These are phyloP conservation scores for Tulasnella sp. DNA, from an alignment of 768 basidiomycete species.

Conservation along the genomic window DNA sequence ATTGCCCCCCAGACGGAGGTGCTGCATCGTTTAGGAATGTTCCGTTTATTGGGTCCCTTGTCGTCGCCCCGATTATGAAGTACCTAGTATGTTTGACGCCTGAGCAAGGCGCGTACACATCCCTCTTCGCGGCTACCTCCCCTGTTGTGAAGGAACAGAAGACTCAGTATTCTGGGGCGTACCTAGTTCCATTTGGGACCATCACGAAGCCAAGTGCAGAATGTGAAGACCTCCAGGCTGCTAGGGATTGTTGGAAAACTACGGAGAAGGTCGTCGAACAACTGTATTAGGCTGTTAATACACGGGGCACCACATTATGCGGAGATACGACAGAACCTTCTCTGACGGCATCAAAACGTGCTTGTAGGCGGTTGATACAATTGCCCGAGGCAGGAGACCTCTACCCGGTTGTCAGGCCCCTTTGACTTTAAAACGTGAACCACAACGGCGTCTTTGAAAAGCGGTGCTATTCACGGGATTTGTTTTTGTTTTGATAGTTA, in stretches of 20 bases:
- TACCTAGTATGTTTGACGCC: neutral
- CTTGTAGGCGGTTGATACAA: neutral
- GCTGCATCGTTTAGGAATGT: neutral
- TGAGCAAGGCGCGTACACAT: slow-evolving; percentile 4
- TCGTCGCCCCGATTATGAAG: neutral
- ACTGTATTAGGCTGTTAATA: neutral
- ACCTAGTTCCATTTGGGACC: slow-evolving; percentile 14
- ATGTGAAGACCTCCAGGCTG: slow-evolving; percentile 5
- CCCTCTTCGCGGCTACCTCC: slow-evolving; percentile 18
- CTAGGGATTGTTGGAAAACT: slow-evolving; percentile 15
- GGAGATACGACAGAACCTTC: too few relatives aligned
- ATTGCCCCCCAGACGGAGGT: neutral
- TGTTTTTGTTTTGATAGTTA: too few relatives aligned
- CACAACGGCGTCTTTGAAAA: neutral
- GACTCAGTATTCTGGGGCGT: neutral
- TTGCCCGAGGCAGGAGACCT: neutral
- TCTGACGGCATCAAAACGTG: too few relatives aligned
- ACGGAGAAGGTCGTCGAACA: neutral
- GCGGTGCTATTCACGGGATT: too few relatives aligned
- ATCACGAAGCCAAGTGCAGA: slow-evolving; percentile 7
- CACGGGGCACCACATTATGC: neutral
- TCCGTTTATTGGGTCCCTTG: neutral
- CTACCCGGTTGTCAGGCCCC: neutral
- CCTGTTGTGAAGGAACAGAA: neutral
- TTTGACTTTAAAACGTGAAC: neutral